A percentile compares a stretch with the other conserved stretches of the same genome.
Evolutionary conservation across 2,329 filamentous ascomycete genomes (phyloP).

Genomic region (Talaromyces amestolkiae): DNA sequence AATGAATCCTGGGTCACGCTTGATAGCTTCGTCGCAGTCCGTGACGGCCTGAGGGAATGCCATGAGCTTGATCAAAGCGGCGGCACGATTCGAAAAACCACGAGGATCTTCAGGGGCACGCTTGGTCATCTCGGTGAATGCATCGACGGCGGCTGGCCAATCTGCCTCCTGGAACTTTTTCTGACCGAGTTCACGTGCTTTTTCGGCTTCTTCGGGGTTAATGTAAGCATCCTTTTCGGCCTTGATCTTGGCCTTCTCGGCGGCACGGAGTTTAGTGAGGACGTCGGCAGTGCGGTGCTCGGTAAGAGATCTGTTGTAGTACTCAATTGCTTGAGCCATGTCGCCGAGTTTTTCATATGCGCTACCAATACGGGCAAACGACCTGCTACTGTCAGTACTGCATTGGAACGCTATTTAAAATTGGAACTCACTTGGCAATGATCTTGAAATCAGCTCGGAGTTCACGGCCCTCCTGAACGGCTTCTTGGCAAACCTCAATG

Average conservation of each 20-base stretch:
- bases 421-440: conserved; percentile 71
- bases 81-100: conserved; percentile 95
- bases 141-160: conserved; percentile 90
- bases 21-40: conserved; percentile 88
- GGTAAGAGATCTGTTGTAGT: conserved; percentile 90
- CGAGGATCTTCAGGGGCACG: conserved; percentile 87
- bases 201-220: conserved; percentile 86
- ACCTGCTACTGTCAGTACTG: conserved; percentile 36
- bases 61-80: conserved; percentile 93
- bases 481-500: conserved; percentile 82
- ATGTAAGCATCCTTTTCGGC: conserved; percentile 76
- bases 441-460: conserved; percentile 96
- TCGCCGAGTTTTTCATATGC: conserved; percentile 90
- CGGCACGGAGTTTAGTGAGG: conserved; percentile 83
- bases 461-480: conserved; percentile 83
- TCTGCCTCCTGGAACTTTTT: conserved; percentile 95
- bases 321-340: conserved; percentile 73
- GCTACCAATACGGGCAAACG: conserved; percentile 92
- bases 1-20: conserved; percentile 88
- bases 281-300: conserved; percentile 96
- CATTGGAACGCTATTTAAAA: background rate
- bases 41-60: conserved; percentile 90
- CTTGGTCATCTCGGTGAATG: conserved; percentile 96
- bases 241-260: conserved; percentile 82
- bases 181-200: conserved; percentile 91